phyloP scores from a whole-genome alignment of 2,329 filamentous ascomycete genomes.

The Venturia effusa region DNA sequence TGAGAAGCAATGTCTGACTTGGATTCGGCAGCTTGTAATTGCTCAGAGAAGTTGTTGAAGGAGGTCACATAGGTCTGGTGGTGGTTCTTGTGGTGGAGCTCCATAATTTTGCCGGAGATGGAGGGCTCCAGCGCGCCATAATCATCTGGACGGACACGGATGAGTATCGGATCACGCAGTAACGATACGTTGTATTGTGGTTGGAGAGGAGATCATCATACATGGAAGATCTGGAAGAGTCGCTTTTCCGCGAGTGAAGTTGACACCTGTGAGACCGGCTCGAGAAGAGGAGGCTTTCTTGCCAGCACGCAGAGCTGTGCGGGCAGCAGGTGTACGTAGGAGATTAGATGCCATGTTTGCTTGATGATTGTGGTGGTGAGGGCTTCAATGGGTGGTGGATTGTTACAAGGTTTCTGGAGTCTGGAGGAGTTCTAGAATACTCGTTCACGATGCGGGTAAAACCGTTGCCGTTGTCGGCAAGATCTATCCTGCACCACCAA shows the following conservation, averaged over 20 bases:
- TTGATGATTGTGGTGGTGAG: neutral
- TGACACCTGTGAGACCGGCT: slow-evolving; percentile 58
- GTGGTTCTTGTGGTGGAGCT: slow-evolving; percentile 89
- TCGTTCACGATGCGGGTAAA: neutral
- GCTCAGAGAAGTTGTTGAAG: slow-evolving; percentile 70
- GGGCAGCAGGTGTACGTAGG: slow-evolving; percentile 59
- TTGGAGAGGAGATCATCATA: slow-evolving; percentile 29
- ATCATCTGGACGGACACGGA: slow-evolving; percentile 53
- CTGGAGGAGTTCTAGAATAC: neutral
- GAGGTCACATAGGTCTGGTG: slow-evolving; percentile 89
- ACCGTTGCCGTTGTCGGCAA: neutral
- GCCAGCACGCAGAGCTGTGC: slow-evolving; percentile 60
- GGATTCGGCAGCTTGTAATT: slow-evolving; percentile 48
- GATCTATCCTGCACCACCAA: neutral
- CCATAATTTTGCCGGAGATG: slow-evolving; percentile 88
- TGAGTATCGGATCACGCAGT: neutral
- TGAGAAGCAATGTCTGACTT: slow-evolving; percentile 43
- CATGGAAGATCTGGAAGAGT: slow-evolving; percentile 83
- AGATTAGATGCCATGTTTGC: slow-evolving; percentile 63
- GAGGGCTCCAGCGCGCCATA: slow-evolving; percentile 84
- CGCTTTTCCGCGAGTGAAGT: slow-evolving; percentile 76
- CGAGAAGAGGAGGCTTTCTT: slow-evolving; percentile 49
- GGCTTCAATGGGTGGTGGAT: neutral
- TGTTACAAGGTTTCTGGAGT: neutral
- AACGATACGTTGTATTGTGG: neutral